phyloP scores from a whole-genome alignment of 495 filamentous ascomycete genomes.

The Podospora appendiculata region DNA sequence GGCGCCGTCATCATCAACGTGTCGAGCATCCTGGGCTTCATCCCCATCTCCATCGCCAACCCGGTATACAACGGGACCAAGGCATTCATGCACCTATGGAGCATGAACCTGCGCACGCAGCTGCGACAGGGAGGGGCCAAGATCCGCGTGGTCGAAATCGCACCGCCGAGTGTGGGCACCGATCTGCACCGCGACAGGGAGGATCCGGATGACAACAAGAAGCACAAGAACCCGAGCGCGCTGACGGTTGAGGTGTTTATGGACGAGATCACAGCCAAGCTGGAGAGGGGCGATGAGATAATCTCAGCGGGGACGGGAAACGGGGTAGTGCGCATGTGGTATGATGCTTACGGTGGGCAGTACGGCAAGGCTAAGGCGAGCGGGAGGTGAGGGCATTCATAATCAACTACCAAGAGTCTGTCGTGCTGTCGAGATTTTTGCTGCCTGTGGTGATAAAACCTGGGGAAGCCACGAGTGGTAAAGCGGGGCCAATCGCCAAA shows the following conservation, averaged over 20 bases:
- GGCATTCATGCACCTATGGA: slow-evolving; percentile 42
- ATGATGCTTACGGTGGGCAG: slow-evolving; percentile 19
- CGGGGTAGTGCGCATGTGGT: slow-evolving; percentile 31
- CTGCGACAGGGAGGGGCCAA: slow-evolving; percentile 20
- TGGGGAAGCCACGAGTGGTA: too few species aligned
- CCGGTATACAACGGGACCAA: slow-evolving; percentile 44
- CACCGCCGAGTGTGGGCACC: slow-evolving; percentile 39
- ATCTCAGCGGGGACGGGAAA: slow-evolving; percentile 26
- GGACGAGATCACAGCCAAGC: slow-evolving; percentile 22
- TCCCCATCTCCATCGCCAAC: slow-evolving; percentile 36
- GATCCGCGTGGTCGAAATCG: slow-evolving; percentile 38
- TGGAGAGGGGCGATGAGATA: slow-evolving; percentile 31
- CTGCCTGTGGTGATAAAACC: too few species aligned
- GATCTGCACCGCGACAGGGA: slow-evolving; percentile 41
- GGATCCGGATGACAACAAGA: slow-evolving; percentile 45
- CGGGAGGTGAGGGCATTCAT: too few species aligned
- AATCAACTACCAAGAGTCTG: too few species aligned
- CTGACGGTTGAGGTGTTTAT: slow-evolving; percentile 40
- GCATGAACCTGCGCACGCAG: slow-evolving; percentile 38
- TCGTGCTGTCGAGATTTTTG: too few species aligned
- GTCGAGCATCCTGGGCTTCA: slow-evolving; percentile 36
- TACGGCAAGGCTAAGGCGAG: background rate
- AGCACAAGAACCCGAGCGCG: slow-evolving; percentile 33
- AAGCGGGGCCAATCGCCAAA: too few species aligned
- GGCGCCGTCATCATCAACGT: slow-evolving; percentile 37